phyloP scores from a whole-genome alignment of 768 basidiomycete species.

The Tremella yokohamensis region DNA sequence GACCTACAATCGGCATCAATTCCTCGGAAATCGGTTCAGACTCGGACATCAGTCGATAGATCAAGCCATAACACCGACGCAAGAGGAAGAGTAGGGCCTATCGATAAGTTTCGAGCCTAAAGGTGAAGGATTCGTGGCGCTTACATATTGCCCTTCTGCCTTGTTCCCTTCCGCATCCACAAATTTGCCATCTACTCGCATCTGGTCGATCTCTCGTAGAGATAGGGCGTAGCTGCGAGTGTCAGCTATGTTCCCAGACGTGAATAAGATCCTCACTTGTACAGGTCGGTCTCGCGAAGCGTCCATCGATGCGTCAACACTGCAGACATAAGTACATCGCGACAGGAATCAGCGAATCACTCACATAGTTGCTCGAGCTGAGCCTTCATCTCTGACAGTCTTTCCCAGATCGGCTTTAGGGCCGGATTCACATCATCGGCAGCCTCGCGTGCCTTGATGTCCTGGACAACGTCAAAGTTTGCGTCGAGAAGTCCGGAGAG shows the following conservation, averaged over 20 bases:
- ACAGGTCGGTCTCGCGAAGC: constrained; percentile 65
- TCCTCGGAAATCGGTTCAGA: constrained; percentile 98
- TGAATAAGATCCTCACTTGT: constrained; percentile 44
- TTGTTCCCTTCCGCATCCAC: constrained; percentile 88
- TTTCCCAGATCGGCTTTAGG: constrained; percentile 88
- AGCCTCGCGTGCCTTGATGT: constrained; percentile 82
- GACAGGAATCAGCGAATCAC: constrained; percentile 12
- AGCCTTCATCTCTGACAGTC: constrained; percentile 74
- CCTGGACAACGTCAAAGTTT: constrained; percentile 91
- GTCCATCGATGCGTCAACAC: constrained; percentile 97
- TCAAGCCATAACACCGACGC: constrained; percentile 90
- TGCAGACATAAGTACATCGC: constrained; percentile 3
- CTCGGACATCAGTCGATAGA: constrained; percentile 86
- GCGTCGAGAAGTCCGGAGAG: constrained; percentile 91
- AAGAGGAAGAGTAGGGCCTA: constrained; percentile 90
- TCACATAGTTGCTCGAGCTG: constrained; percentile 75
- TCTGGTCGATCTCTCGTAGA: constrained; percentile 91
- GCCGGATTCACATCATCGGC: constrained; percentile 75
- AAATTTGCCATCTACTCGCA: constrained; percentile 96
- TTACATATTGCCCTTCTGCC: constrained; percentile 89
- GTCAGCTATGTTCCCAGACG: constrained; percentile 10
- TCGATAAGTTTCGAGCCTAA: background rate
- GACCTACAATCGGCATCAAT: constrained; percentile 83
- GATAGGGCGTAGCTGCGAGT: constrained; percentile 79
- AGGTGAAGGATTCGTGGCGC: constrained; percentile 39